Base-by-base conservation (phyloP, 805 yeast genomes). In the Lachancea quebecensis region DNA sequence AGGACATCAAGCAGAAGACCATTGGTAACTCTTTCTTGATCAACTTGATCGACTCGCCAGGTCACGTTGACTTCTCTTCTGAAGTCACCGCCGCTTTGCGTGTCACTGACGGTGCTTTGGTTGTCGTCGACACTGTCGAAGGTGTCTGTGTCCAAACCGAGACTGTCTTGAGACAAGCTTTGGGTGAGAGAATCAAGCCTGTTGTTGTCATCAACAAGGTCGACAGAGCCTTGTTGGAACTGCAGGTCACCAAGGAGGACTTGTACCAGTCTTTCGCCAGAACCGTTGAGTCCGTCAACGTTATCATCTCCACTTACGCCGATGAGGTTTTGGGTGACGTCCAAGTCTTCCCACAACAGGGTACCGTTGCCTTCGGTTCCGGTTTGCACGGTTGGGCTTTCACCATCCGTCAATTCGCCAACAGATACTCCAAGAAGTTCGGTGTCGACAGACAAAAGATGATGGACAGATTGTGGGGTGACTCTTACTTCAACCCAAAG, bases 331-430 rank as follows among this genome's bases (percentile, higher is more conserved):
- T 91, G 57, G 99, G 99, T 79, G 98, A 91, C 69, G 83, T 79
- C 66, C 98, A 91, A 80, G 98, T 91, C 57, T 91, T 84, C 95
- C 99, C 99, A 75, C 95, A 91, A 73, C 74, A 75, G 71, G 99
- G 99, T 79, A 91, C 98, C 73, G 96, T 91, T 69, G 99, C 99
- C 63, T 91, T 91, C 76, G 98, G 96, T 80, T 93, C 98, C 73
- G 99, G 98, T 85, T 81, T 91, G 70, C 99, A 91, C 83, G 99
- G 99, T 76, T 91, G 99, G 99, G 98, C 97, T 71, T 91, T 91
- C 91, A 91, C 99, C 65, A 85, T 91, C 70, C 88, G 99, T 77
- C 98, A 91, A 81, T 91, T 91, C 65, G 97, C 98, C 65, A 74
- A 78, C 77, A 87, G 96, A 79, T 91, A 93, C 83, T 81, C 96